These are phyloP conservation scores for Aaosphaeria arxii DNA, from an alignment of 2,329 filamentous ascomycete species.

Conservation along the genomic window DNA sequence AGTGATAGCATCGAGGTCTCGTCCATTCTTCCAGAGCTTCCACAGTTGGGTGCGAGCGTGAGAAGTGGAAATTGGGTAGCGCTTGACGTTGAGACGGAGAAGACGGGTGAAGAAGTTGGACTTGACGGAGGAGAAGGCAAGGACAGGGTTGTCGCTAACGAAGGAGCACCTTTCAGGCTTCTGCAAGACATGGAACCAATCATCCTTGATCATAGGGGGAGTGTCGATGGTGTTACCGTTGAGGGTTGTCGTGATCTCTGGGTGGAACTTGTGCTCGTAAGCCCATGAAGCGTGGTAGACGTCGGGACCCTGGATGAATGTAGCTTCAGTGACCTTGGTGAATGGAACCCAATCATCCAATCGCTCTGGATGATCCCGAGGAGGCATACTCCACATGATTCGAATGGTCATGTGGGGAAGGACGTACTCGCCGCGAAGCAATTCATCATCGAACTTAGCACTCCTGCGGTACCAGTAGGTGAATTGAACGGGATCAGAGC, in stretches of 20 bases:
- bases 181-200: conserved; percentile 19
- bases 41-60: conserved; percentile 18
- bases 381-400: conserved; percentile 49
- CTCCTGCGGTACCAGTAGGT: conserved; percentile 50
- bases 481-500: conserved; percentile 48
- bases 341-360: conserved; percentile 50
- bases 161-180: conserved; percentile 18
- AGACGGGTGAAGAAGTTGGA: conserved; percentile 11
- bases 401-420: conserved; percentile 48
- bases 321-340: conserved; percentile 48
- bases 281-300: conserved; percentile 43
- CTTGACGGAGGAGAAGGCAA: conserved; percentile 37
- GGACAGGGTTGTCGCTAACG: conserved; percentile 47
- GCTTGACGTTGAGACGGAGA: conserved; percentile 28
- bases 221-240: conserved; percentile 48
- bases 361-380: conserved; percentile 43
- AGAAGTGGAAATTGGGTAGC: conserved; percentile 17
- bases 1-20: conserved; percentile 21
- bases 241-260: conserved; percentile 24
- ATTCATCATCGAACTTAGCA: conserved; percentile 47
- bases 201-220: conserved; percentile 47
- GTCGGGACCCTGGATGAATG: conserved; percentile 47
- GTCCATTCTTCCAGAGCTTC: conserved; percentile 20
- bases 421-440: conserved; percentile 51
- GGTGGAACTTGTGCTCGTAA: conserved; percentile 24